Base-by-base conservation (phyloP, 2,329 filamentous ascomycete species). In the Alternaria metachromatica region DNA sequence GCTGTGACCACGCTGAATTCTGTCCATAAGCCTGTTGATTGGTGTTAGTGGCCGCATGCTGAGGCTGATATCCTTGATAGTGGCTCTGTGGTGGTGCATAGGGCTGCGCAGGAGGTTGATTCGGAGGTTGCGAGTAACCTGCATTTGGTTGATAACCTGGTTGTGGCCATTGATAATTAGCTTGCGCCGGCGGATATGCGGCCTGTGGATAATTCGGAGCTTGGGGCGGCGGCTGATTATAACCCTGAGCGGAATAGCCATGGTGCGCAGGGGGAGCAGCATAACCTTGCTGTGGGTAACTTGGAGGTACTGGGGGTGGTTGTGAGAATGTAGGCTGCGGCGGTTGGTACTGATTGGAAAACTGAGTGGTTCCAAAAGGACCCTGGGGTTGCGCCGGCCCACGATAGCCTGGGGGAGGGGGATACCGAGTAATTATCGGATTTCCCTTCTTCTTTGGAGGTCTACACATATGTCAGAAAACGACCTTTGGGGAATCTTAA, bases 371-470 rank as follows among this genome's bases (percentile, higher is more conserved):
- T 50, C 69, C 70, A 55, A 75, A 79, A 28, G 73, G 69, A 18
- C 67, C 72, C 56, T 77, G 75, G 48, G 75, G 70, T 60, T 78
- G 78, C 49, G 72, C 71, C 45, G 76, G 77, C 41, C 76, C 75
- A 54, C 73, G 78, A 65, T 84, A 84, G 13, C 82, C 82, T n/a
- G 82, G 82, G 28, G 83, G 84, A 45, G 83, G 83, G 53, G 83
- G 81, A 73, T 85, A 85, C 30, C 81, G 77, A 8, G 83, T 85
- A 64, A 85, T 84, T 67, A 85, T 78, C 7, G 82, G 82, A 63
- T 84, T 83, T 20, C 82, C 78, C 65, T 83, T 84, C 60, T 80
- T 82, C 71, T 85, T 85, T 3, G 73, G 72, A 13, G 73, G 72
- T 33, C 77, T 79, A 50, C 41, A 46, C 37, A 28, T 20, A 25